Percentiles rank a stretch among this genome's conserved stretches.
Evolutionary conservation across 129 eudicot genomes (phyloP).

Genomic region (Rutidosis leptorrhynchoides): DNA sequence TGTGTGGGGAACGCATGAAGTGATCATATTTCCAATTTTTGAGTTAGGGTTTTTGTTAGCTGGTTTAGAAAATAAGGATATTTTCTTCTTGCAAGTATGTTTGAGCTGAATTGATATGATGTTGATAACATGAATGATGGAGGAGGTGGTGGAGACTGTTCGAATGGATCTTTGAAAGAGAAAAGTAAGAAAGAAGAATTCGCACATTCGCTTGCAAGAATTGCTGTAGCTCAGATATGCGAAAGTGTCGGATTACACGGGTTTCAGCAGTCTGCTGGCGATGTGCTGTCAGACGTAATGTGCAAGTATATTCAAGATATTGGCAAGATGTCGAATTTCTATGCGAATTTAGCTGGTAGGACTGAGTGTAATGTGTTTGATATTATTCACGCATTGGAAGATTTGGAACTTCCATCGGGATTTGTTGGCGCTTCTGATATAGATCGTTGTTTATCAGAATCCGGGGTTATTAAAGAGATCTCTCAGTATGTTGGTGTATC

Average conservation of each 20-base stretch:
- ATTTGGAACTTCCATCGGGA: constrained; percentile 57
- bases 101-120: constrained; percentile 43
- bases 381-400: constrained; percentile 69
- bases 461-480: constrained; percentile 51
- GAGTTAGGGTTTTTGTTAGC: constrained; percentile 12
- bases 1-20: not conserved
- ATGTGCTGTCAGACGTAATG: constrained; percentile 48
- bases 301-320: constrained; percentile 56
- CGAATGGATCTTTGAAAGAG: constrained; percentile 25
- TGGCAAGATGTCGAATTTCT: constrained; percentile 49
- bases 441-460: constrained; percentile 36
- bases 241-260: constrained; percentile 66
- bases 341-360: constrained; percentile 60
- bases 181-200: constrained; percentile 40
- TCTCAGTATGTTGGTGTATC: constrained; percentile 37
- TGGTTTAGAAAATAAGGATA: constrained; percentile 17
- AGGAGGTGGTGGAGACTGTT: constrained; percentile 47
- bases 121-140: constrained; percentile 75
- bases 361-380: constrained; percentile 66
- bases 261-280: constrained; percentile 61
- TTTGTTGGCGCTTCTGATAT: constrained; percentile 64
- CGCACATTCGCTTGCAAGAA: constrained; percentile 46
- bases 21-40: not conserved
- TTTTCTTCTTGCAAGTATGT: not conserved
- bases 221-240: constrained; percentile 75